Conservation (phyloP, 805 yeast species). For the Candida endomychidarum region DNA sequence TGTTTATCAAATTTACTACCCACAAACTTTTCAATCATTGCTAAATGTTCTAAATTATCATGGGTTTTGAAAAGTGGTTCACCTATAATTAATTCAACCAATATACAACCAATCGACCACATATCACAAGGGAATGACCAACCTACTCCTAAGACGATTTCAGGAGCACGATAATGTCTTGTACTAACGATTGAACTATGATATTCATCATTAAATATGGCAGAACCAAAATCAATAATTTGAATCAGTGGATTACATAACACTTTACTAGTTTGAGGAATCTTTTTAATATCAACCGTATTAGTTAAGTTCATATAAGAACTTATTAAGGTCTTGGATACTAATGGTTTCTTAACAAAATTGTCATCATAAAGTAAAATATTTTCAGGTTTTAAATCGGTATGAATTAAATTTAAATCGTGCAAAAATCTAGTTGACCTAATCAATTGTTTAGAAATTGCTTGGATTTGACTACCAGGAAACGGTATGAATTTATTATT, state of each 20-base stretch:
- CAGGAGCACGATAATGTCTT: conserved; percentile 96
- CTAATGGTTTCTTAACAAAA: conserved; percentile 37
- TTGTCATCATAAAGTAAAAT: conserved; percentile 64
- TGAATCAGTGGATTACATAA: conserved; percentile 79
- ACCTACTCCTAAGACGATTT: conserved; percentile 88
- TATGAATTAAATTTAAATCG: conserved; percentile 86
- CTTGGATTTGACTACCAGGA: conserved; percentile 91
- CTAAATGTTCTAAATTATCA: conserved; percentile 90
- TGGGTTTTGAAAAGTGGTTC: conserved; percentile 94
- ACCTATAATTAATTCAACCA: conserved; percentile 89
- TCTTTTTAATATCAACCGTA: conserved; percentile 18
- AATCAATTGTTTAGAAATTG: conserved; percentile 80
- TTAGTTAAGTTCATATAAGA: conserved; percentile 29
- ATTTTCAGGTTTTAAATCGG: conserved; percentile 96
- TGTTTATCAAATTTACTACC: conserved; percentile 51
- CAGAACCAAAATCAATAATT: conserved; percentile 96
- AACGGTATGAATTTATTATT: conserved; percentile 82
- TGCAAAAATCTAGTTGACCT: conserved; percentile 87
- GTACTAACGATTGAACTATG: conserved; percentile 92
- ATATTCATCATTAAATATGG: conserved; percentile 89
- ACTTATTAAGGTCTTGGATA: conserved; percentile 33
- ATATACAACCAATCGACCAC: conserved; percentile 95
- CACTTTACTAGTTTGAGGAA: conserved; percentile 43
- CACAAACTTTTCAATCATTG: conserved; percentile 85
- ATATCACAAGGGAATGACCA: conserved; percentile 97